These are phyloP conservation scores for Pseudocercospora musae DNA, from an alignment of 2,329 filamentous ascomycete genomes.

Conservation along the genomic window DNA sequence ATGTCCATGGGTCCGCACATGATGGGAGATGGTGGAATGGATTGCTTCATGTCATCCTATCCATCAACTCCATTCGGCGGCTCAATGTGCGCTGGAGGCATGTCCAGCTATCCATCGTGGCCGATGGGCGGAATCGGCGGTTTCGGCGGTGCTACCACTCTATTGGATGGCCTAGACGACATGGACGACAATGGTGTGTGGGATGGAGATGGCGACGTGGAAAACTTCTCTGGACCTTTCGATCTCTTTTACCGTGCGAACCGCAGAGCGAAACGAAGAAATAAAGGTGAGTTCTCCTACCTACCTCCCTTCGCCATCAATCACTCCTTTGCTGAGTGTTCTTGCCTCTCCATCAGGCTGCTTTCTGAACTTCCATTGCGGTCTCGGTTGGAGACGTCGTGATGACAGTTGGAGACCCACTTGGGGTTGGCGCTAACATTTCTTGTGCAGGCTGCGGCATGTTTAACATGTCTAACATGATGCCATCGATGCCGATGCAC, in stretches of 20 bases:
- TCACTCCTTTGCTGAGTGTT: not conserved
- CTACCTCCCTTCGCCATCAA: not conserved
- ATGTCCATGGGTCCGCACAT: not conserved
- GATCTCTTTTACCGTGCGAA: not conserved
- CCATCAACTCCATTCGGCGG: not conserved
- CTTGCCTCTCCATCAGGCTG: not conserved
- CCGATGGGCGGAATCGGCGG: not conserved
- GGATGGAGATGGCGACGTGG: slow-evolving; percentile 60
- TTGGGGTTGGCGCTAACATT: not conserved
- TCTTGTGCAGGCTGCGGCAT: not conserved
- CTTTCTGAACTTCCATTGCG: not conserved
- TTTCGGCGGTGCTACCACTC: not conserved
- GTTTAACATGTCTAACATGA: not conserved
- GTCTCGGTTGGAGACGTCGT: not conserved
- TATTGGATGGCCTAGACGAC: slow-evolving; percentile 48
- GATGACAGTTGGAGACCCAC: not conserved
- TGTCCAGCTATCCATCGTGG: not conserved
- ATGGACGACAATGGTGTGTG: slow-evolving; percentile 67
- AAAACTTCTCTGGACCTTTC: slow-evolving; percentile 35
- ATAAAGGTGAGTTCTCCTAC: not conserved
- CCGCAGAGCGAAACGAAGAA: not conserved
- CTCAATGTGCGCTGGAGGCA: not conserved
- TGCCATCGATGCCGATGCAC: not conserved
- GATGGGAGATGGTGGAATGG: slow-evolving; percentile 2
- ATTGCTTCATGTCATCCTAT: not conserved